Conservation (phyloP, 257 asterid species). For the Parsonsia alboflavescens region DNA sequence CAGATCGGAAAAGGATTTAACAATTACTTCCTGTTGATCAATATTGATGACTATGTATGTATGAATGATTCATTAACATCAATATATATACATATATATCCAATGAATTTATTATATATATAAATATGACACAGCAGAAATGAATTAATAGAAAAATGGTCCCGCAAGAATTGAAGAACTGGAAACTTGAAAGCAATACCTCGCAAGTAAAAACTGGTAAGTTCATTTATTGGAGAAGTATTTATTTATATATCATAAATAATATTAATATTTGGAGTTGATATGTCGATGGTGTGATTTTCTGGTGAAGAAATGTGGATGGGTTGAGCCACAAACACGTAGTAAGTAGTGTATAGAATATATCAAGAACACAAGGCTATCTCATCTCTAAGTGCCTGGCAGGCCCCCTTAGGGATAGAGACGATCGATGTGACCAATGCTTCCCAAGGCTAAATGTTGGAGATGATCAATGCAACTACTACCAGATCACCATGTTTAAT, state of each 20-base stretch:
- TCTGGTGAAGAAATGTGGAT: background rate
- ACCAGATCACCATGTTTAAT: conserved; percentile 14
- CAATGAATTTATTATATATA: too few relatives aligned
- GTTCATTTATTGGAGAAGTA: conserved; percentile 11
- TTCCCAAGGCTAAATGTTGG: conserved; percentile 15
- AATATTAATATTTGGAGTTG: background rate
- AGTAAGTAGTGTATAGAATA: background rate
- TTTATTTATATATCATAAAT: background rate
- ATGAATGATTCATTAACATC: background rate
- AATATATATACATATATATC: background rate
- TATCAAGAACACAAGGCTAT: conserved; percentile 4
- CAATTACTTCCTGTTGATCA: background rate
- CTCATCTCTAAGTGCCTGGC: too few relatives aligned
- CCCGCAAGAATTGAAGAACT: background rate
- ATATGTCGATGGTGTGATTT: background rate
- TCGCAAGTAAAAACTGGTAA: background rate
- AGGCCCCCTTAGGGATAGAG: too few relatives aligned
- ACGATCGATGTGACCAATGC: conserved; percentile 28
- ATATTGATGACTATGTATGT: background rate
- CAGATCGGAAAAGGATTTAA: background rate
- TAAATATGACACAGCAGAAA: too few relatives aligned
- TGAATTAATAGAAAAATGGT: background rate
- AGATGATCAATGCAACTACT: conserved; percentile 29
- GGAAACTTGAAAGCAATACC: background rate
- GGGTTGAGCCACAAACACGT: conserved; percentile 7